phyloP scores from a whole-genome alignment of 164 flowering plant genomes.

The Chimonanthus praecox region DNA sequence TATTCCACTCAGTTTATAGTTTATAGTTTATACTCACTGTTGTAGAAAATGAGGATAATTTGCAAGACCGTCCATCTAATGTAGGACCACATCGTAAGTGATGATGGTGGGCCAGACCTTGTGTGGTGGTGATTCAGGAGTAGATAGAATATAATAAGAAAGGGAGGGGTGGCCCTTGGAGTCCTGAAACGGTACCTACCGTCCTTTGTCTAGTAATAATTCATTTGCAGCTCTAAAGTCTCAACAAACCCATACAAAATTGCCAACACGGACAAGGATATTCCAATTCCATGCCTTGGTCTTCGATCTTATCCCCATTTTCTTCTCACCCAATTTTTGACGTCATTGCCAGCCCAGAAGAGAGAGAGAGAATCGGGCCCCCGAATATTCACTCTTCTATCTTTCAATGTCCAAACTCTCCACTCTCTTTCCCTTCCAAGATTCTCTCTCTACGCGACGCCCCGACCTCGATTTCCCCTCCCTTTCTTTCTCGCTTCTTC shows the following conservation, averaged over 20 bases:
- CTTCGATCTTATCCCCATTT: not conserved
- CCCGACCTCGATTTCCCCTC: slow-evolving; percentile 4
- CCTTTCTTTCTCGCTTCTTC: not conserved
- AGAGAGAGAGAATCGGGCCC: not conserved
- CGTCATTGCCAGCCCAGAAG: not conserved
- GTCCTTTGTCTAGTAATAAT: too few species aligned
- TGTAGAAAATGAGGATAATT: too few species aligned
- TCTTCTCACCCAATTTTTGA: not conserved
- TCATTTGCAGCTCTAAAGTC: too few species aligned
- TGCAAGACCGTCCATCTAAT: too few species aligned
- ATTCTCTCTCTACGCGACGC: slow-evolving; percentile 7
- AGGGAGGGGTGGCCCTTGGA: not conserved
- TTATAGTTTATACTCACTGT: too few species aligned
- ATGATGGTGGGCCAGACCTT: too few species aligned
- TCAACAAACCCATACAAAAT: too few species aligned
- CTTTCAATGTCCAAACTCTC: too few species aligned
- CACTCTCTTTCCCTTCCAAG: not conserved
- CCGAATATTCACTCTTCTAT: not conserved
- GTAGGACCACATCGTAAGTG: too few species aligned
- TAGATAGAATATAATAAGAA: not conserved
- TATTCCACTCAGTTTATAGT: too few species aligned
- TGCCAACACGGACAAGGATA: not conserved
- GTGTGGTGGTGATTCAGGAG: too few species aligned
- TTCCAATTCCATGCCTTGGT: not conserved
- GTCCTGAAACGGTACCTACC: not conserved